Evolutionary conservation across 1,284 basidiomycete genomes (phyloP).

Genomic region (Ganoderma lingzhi): DNA sequence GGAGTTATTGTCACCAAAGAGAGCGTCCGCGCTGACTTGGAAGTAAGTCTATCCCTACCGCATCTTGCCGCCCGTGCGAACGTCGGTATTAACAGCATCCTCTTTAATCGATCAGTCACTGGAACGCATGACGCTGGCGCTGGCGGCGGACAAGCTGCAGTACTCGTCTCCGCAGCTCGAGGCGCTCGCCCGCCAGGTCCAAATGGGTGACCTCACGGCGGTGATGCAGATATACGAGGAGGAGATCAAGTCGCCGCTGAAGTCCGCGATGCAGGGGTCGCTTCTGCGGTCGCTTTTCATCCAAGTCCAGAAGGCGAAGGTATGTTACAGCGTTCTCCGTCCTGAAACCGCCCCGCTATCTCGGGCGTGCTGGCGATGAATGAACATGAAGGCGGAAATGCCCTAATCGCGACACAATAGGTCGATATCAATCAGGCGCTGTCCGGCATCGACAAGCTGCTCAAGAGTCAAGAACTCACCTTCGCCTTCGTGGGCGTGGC

Average conservation of each 20-base stretch:
- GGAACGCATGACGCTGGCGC: constrained; percentile 90
- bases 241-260: constrained; percentile 89
- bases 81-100: background rate
- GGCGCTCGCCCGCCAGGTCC: constrained; percentile 71
- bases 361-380: background rate
- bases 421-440: constrained; percentile 93
- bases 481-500: constrained; percentile 98
- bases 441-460: constrained; percentile 88
- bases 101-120: constrained; percentile 68
- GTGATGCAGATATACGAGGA: constrained; percentile 92
- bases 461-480: constrained; percentile 95
- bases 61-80: background rate
- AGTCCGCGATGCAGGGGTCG: constrained; percentile 83
- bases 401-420: constrained; percentile 48
- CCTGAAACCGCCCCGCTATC: background rate
- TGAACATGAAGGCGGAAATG: background rate
- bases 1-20: constrained; percentile 80
- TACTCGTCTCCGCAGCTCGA: constrained; percentile 71
- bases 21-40: constrained; percentile 81
- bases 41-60: constrained; percentile 54
- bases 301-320: constrained; percentile 97
- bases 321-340: constrained; percentile 42
- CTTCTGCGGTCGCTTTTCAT: constrained; percentile 90
- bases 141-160: constrained; percentile 83
- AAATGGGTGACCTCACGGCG: constrained; percentile 86